Evolutionary conservation across 2,329 filamentous ascomycete genomes (phyloP).

Genomic region (Gyromitra esculenta): DNA sequence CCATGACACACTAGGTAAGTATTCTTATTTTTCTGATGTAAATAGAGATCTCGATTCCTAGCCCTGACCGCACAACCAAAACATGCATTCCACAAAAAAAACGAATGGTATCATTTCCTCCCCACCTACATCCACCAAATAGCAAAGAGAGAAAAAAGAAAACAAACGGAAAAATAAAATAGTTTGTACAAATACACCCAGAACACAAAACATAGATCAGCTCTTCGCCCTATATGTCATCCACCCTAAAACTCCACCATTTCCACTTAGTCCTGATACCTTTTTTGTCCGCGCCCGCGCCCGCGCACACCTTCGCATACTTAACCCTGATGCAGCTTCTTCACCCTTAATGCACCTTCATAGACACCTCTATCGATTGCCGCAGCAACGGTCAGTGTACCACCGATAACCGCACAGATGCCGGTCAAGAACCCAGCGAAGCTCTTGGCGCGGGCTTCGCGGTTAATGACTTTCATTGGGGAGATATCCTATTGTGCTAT

Average conservation of each 20-base stretch:
- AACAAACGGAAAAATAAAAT: background rate
- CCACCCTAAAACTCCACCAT: constrained; percentile 3
- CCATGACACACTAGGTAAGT: too few species aligned
- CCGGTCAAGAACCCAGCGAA: constrained; percentile 93
- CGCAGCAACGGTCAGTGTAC: constrained; percentile 93
- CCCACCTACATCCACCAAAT: too few species aligned
- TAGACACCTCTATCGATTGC: constrained; percentile 91
- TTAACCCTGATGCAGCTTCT: constrained; percentile 76
- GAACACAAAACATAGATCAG: background rate
- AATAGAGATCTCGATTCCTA: background rate
- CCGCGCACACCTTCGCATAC: background rate
- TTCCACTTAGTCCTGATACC: background rate
- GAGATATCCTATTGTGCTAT: constrained; percentile 79
- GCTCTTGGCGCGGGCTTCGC: constrained; percentile 86
- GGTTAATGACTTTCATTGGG: constrained; percentile 99
- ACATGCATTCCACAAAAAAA: background rate
- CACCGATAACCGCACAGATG: constrained; percentile 91
- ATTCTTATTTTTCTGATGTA: background rate
- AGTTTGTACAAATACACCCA: constrained; percentile 6
- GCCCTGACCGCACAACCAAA: background rate
- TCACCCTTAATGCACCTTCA: constrained; percentile 83
- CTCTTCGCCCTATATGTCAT: background rate
- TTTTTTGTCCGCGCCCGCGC: background rate
- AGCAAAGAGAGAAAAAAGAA: background rate
- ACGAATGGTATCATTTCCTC: constrained; percentile 14